These are phyloP conservation scores for Vitellaria paradoxa DNA, from an alignment of 179 eudicot genomes.

Conservation along the genomic window DNA sequence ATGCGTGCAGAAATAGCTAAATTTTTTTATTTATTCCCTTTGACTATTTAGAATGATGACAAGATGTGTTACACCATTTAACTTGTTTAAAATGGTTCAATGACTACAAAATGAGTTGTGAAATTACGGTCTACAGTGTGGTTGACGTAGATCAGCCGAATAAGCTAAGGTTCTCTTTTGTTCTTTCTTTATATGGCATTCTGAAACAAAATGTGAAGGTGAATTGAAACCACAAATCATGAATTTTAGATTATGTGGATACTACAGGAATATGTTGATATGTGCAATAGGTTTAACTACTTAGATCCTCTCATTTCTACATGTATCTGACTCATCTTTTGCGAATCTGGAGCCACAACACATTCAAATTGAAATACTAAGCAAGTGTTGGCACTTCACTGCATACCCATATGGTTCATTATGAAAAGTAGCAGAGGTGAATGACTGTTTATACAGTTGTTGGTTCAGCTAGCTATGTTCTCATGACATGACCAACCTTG, in stretches of 20 bases:
- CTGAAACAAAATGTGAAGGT: background rate
- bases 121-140: background rate
- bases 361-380: background rate
- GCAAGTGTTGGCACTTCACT: background rate
- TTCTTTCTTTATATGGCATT: background rate
- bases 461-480: too few species aligned
- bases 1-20: background rate
- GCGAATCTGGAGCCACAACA: background rate
- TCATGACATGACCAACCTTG: too few species aligned
- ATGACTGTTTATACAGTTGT: too few species aligned
- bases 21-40: background rate
- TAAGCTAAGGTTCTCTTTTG: slow-evolving; percentile 3
- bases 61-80: too few species aligned
- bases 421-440: too few species aligned
- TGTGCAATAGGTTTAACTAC: background rate
- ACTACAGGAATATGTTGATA: background rate
- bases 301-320: background rate
- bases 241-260: background rate
- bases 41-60: background rate
- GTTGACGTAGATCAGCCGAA: background rate
- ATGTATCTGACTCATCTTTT: background rate
- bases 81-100: background rate
- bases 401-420: background rate
- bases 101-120: background rate
- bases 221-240: background rate